phyloP scores from a whole-genome alignment of 108 stramenopile genomes.

The Aurantiochytrium sp. region DNA sequence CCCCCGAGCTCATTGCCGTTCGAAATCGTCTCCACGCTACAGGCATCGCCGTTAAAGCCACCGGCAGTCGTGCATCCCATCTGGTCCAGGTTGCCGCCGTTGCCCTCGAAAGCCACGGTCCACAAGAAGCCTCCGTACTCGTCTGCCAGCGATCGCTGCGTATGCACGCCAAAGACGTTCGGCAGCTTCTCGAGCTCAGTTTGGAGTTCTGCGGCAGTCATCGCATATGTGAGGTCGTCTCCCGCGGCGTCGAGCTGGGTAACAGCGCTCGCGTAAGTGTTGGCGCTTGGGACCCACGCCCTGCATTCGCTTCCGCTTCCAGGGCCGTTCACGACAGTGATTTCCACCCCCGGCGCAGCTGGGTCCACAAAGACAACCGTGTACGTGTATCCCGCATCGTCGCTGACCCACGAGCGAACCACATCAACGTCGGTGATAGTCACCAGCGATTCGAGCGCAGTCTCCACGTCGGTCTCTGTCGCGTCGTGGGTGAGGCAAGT shows the following conservation, averaged over 20 bases:
- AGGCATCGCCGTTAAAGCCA: constrained; percentile 56
- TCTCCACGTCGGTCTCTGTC: constrained; percentile 53
- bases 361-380: constrained; percentile 31
- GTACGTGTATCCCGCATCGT: constrained; percentile 2
- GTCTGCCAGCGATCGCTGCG: background rate
- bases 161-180: background rate
- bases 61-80: constrained; percentile 53
- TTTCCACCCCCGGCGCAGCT: background rate
- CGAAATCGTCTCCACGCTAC: constrained; percentile 48
- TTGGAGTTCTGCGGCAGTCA: background rate
- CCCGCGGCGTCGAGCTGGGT: background rate
- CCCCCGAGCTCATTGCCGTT: constrained; percentile 74
- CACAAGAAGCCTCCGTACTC: constrained; percentile 49
- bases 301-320: background rate
- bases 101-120: constrained; percentile 56
- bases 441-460: constrained; percentile 57
- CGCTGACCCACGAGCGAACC: background rate
- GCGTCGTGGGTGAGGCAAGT: constrained; percentile 60
- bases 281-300: background rate
- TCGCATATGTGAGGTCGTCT: background rate
- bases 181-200: background rate
- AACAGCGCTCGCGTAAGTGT: background rate
- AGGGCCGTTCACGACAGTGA: background rate
- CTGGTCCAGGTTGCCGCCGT: constrained; percentile 57
- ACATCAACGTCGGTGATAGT: background rate